phyloP scores from a whole-genome alignment of 2,329 filamentous ascomycete genomes.

The Xylariales sp. region DNA sequence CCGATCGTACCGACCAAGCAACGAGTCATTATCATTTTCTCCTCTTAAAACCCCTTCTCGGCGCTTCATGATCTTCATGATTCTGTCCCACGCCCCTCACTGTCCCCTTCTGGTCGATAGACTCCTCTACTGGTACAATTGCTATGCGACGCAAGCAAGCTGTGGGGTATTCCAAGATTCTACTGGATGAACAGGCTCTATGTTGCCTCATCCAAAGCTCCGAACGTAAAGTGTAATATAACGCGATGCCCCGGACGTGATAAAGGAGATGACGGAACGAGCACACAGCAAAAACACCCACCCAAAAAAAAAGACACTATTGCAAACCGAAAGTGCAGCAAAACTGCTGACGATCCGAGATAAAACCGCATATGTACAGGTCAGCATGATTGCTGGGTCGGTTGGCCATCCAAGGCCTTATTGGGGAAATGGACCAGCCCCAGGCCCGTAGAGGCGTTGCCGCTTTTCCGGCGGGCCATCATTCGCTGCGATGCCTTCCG shows the following conservation, averaged over 20 bases:
- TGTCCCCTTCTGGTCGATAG: too few relatives aligned
- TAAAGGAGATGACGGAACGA: background rate
- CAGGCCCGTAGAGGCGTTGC: conserved; percentile 7
- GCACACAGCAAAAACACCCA: background rate
- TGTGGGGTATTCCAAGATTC: conserved; percentile 6
- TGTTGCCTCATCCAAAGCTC: background rate
- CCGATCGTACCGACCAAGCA: too few relatives aligned
- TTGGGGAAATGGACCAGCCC: background rate
- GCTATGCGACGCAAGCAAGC: conserved; percentile 1
- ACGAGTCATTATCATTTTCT: too few relatives aligned
- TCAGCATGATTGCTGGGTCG: too few relatives aligned
- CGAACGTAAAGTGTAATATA: too few relatives aligned
- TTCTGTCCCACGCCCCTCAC: too few relatives aligned
- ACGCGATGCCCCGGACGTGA: too few relatives aligned
- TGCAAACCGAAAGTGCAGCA: background rate
- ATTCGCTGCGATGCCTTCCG: conserved; percentile 4
- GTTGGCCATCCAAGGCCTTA: too few relatives aligned
- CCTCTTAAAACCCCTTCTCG: too few relatives aligned
- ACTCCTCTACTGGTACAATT: background rate
- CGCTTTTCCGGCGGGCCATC: conserved; percentile 10
- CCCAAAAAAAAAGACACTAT: background rate
- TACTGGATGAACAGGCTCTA: conserved; percentile 6
- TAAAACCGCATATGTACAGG: conserved; percentile 4
- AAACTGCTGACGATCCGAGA: background rate
- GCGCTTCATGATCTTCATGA: too few relatives aligned